Evolutionary conservation across 257 asterid species (phyloP), one percentile per base, ranked within the genome.

Genomic region (Primulina eburnea): DNA sequence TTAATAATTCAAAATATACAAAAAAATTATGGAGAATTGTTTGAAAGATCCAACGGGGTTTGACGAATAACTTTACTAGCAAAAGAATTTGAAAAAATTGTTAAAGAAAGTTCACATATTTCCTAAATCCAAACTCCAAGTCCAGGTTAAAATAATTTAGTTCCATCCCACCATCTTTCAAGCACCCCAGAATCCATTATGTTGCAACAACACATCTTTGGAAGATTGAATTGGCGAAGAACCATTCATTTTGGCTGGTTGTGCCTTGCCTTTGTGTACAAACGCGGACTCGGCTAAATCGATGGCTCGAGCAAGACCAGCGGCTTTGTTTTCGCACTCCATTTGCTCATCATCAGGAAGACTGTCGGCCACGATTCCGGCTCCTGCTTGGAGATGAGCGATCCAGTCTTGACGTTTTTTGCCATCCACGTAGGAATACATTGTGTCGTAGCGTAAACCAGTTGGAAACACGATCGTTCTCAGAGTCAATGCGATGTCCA

Each of bases 311-410:
- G 84, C 85, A 0, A 90, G 88, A 3, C 86, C 92, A 4, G 96
- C 89, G 34, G 86, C 96, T 73, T 87, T 93, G 71, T 88, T 86
- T 68, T 86, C 95, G 11, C 99, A 93, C 78, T 93, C 97, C 56
- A 75, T 18, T 30, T 87, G 92, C 76, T 93, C 97, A 26, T 89
- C 92, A 0, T 84, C 84, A 3, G 97, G 97, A 50, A 30, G 71
- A 65, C 97, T 93, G 8, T 93, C 99, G 2, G 96, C 94, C 8
- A 87, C 95, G 8, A 93, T 87, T 21, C 96, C 94, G 2, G 98
- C 96, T 65, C 97, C 97, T 0, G 97, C 73, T 75, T 93, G 97
- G 71, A 90, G 84, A 74, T 93, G 97, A 20, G 96, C 96, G 4
- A 90, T 70, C 98, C 98, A 90, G 60, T 93, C 97, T 53, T 68